Evolutionary conservation across 768 basidiomycete species (phyloP).

Genomic region (Kondoa malvinella): DNA sequence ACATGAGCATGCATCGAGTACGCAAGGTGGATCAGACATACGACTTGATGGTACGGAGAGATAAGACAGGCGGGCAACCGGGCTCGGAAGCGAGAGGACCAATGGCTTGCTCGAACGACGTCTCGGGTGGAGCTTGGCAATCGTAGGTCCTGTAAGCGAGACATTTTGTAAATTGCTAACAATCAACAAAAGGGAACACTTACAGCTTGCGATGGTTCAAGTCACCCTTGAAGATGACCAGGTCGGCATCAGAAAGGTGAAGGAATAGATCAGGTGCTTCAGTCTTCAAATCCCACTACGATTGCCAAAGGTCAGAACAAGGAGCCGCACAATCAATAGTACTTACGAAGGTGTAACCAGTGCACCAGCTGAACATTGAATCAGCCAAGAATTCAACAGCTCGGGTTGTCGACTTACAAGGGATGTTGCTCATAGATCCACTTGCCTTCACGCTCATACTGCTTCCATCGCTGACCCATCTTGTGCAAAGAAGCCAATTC

Average conservation of each 20-base stretch:
- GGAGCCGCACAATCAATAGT: constrained; percentile 27
- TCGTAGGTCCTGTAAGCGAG: constrained; percentile 31
- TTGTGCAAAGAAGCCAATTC: constrained; percentile 65
- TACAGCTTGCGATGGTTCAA: constrained; percentile 74
- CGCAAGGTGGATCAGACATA: not conserved
- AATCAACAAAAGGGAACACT: not conserved
- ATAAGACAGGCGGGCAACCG: constrained; percentile 65
- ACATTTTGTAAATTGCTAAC: not conserved
- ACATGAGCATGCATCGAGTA: not conserved
- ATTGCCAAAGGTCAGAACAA: constrained; percentile 2
- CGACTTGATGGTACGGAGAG: constrained; percentile 68
- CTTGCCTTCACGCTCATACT: constrained; percentile 81
- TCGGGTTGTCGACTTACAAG: constrained; percentile 67
- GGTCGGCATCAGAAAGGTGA: constrained; percentile 70
- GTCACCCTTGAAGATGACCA: constrained; percentile 75
- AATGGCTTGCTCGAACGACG: constrained; percentile 75
- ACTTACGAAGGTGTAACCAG: not conserved
- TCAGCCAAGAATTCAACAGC: constrained; percentile 37
- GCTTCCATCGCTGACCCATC: constrained; percentile 77
- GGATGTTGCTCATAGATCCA: constrained; percentile 91
- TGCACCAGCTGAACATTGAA: constrained; percentile 9
- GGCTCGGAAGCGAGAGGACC: constrained; percentile 77
- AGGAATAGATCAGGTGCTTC: constrained; percentile 84
- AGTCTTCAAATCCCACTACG: constrained; percentile 54
- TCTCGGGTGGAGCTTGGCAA: constrained; percentile 38